These are phyloP conservation scores for Ramaria sp. DNA, from an alignment of 768 basidiomycete species.

Conservation along the genomic window DNA sequence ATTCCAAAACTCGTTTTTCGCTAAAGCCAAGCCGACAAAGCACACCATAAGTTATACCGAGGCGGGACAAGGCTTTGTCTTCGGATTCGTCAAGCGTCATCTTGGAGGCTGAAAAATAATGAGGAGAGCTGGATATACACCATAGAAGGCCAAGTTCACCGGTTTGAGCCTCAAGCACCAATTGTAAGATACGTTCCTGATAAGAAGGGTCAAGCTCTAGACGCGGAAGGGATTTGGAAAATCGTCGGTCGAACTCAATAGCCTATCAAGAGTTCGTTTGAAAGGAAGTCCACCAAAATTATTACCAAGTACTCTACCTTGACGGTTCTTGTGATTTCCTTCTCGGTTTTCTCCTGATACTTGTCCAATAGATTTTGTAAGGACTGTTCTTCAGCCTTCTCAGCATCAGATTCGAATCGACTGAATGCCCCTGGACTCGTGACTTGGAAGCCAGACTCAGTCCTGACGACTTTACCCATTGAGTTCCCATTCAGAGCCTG, in stretches of 20 bases:
- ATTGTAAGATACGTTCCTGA: conserved; percentile 47
- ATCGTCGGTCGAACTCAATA: conserved; percentile 74
- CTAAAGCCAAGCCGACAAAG: conserved; percentile 69
- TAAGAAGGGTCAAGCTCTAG: conserved; percentile 53
- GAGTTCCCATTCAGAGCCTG: neutral
- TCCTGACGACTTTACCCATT: neutral
- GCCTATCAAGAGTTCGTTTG: conserved; percentile 32
- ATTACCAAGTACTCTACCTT: conserved; percentile 39
- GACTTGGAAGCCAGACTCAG: conserved; percentile 1
- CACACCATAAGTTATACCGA: conserved; percentile 76
- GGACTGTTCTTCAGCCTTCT: conserved; percentile 19
- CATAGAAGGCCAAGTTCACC: conserved; percentile 14
- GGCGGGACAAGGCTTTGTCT: conserved; percentile 59
- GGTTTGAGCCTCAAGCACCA: conserved; percentile 30
- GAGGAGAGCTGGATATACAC: conserved; percentile 5
- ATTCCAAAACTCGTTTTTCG: conserved; percentile 58
- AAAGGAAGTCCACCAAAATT: neutral
- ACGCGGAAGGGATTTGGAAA: conserved; percentile 48
- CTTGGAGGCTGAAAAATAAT: conserved; percentile 17
- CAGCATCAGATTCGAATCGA: conserved; percentile 21
- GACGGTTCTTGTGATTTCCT: conserved; percentile 59
- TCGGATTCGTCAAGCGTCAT: conserved; percentile 42
- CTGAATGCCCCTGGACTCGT: conserved; percentile 13
- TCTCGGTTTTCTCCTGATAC: conserved; percentile 80
- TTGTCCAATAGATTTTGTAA: conserved; percentile 41